Percentiles rank a stretch among this genome's conserved stretches.
Conservation (phyloP, 371 early-diverging fungal species). For the Funneliformis caledonium region DNA sequence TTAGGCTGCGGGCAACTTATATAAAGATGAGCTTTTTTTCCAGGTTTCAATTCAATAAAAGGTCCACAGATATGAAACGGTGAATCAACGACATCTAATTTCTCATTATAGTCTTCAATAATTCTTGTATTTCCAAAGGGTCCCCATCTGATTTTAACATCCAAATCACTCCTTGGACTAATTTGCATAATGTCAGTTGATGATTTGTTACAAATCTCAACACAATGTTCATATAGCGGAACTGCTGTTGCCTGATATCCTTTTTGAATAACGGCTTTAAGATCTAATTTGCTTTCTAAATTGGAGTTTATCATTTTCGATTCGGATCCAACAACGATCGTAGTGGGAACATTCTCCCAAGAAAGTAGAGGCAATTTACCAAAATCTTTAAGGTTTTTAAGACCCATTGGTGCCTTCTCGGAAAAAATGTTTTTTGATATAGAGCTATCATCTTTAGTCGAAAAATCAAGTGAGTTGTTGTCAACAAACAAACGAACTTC, state of each 20-base stretch:
- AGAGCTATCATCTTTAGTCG: neutral
- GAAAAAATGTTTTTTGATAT: neutral
- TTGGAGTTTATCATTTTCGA: neutral
- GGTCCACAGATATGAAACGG: conserved; percentile 49
- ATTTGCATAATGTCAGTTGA: conserved; percentile 60
- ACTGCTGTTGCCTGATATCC: neutral
- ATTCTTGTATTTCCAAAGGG: neutral
- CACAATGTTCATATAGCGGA: conserved; percentile 37
- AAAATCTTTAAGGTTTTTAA: conserved; percentile 10
- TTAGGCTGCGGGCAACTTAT: conserved; percentile 66
- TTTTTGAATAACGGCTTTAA: conserved; percentile 39
- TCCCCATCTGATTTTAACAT: conserved; percentile 52
- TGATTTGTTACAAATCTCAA: conserved; percentile 34
- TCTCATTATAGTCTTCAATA: conserved; percentile 28
- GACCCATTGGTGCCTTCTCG: neutral
- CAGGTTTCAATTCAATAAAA: conserved; percentile 55
- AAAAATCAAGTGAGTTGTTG: conserved; percentile 44
- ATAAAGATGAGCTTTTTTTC: conserved; percentile 59
- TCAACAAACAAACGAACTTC: conserved; percentile 75
- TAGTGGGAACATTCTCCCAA: conserved; percentile 27
- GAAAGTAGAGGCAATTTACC: conserved; percentile 19
- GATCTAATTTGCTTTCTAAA: neutral
- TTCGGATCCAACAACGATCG: conserved; percentile 3
- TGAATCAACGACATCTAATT: neutral
- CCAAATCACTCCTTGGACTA: conserved; percentile 60